Evolutionary conservation across 148 eudicot species (phyloP).

Genomic region (Polygonum aviculare): DNA sequence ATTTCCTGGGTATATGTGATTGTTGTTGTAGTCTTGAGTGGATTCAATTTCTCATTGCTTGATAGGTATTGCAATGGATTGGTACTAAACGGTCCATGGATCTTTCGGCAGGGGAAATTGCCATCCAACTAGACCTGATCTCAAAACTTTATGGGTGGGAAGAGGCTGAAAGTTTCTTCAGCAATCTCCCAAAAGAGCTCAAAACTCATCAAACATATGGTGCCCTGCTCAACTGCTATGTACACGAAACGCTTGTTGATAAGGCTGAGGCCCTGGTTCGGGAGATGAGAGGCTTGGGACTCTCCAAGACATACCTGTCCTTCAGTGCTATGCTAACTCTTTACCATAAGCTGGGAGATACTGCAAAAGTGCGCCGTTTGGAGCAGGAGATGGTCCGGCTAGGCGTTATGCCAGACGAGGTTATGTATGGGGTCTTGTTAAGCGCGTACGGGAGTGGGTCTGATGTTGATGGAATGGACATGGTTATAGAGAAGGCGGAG

Average conservation of each 20-base stretch:
- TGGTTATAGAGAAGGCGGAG: slow-evolving; percentile 23
- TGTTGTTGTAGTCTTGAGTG: background rate
- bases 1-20: too few relatives aligned
- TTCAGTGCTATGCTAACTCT: slow-evolving; percentile 31
- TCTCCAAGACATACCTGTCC: background rate
- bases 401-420: slow-evolving; percentile 17
- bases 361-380: slow-evolving; percentile 22
- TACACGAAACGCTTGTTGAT: slow-evolving; percentile 23
- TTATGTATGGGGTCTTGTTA: slow-evolving; percentile 21
- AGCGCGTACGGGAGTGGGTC: slow-evolving; percentile 19
- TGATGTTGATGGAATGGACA: slow-evolving; percentile 20
- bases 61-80: slow-evolving; percentile 45
- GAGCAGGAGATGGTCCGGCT: slow-evolving; percentile 27
- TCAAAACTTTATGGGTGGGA: slow-evolving; percentile 32
- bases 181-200: slow-evolving; percentile 15
- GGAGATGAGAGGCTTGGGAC: slow-evolving; percentile 24
- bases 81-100: slow-evolving; percentile 21
- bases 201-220: slow-evolving; percentile 16
- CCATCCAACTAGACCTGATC: slow-evolving; percentile 33
- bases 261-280: slow-evolving; percentile 37
- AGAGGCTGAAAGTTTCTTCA: slow-evolving; percentile 29
- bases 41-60: background rate
- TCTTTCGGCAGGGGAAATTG: slow-evolving; percentile 21
- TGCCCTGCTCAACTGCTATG: slow-evolving; percentile 34
- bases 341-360: slow-evolving; percentile 17